Base-by-base conservation (phyloP, 768 basidiomycete genomes). In the Lactifluus volemus region DNA sequence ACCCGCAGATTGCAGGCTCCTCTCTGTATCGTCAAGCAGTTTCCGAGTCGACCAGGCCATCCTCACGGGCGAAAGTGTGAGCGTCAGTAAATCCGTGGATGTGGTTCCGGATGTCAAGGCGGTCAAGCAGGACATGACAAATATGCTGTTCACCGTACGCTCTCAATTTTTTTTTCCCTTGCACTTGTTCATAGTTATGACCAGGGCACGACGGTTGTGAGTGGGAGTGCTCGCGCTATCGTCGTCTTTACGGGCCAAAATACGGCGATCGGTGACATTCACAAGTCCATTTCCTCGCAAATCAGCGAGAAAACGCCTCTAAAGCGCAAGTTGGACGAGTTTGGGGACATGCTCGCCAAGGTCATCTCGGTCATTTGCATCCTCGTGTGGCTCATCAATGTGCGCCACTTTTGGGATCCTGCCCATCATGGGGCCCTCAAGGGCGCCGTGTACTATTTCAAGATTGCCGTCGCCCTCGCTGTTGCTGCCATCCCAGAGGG, bases 401-500 rank as follows among this genome's bases (percentile, higher is more conserved):
- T 94, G 67, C 85, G 90, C 53, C 92, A 99, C 75, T 99, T 99
- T 74, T 87, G 83, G 82, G 96, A 99, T 70, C 93, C 96, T 4
- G 82, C 89, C 29, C 96, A 99, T 70, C 89, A 89, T 65, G 91
- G 95, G 52, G 84, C 76, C 49, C 78, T 98, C 68, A 93, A 93
- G 71, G 96, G 96, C 45, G 96, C 96, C 0, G 84, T 99, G 55
- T 98, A 98, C 73, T 99, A 99, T 76, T 92, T 99, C 82, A 99
- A 99, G 77, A 98, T 99, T 70, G 96, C 96, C 39, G 97, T 99
- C 48, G 94, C 97, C 5, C 78, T 99, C 49, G 96, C 97, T n/a
- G 96, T 99, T 44, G 96, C 96, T 60, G 96, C 96, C 44, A 99
- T 98, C 70, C 96, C 97, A 0, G 96, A 99, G 74, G 96, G 96